Evolutionary conservation across 495 filamentous ascomycete genomes (phyloP).

Genomic region (Aspergillus panamensis): DNA sequence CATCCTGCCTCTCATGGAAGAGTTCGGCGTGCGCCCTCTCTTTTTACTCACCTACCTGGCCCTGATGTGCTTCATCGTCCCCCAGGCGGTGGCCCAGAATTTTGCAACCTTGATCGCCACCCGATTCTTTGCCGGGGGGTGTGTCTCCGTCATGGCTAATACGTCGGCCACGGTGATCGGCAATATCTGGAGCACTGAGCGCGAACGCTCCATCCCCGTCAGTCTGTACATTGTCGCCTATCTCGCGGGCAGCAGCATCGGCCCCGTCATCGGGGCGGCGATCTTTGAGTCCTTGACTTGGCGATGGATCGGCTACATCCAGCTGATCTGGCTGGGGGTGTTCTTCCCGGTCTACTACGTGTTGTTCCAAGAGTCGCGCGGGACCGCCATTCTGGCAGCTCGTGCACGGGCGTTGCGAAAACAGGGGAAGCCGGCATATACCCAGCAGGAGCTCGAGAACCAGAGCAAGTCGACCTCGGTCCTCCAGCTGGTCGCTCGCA

Average conservation of each 20-base stretch:
- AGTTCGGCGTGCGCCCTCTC: slow-evolving; percentile 45
- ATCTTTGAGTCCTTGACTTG: slow-evolving; percentile 40
- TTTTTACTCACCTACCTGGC: slow-evolving; percentile 30
- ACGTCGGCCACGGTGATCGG: slow-evolving; percentile 44
- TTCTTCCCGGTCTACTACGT: slow-evolving; percentile 40
- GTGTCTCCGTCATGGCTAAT: slow-evolving; percentile 45
- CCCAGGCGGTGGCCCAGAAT: slow-evolving; percentile 23
- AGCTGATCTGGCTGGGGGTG: slow-evolving; percentile 44
- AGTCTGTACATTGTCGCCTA: slow-evolving; percentile 44
- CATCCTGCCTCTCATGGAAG: slow-evolving; percentile 51
- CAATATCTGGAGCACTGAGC: slow-evolving; percentile 45
- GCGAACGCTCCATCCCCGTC: slow-evolving; percentile 41
- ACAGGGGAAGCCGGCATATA: slow-evolving; percentile 31
- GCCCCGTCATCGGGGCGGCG: slow-evolving; percentile 45
- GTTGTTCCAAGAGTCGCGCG: slow-evolving; percentile 42
- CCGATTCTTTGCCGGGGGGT: slow-evolving; percentile 26
- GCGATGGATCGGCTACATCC: slow-evolving; percentile 50
- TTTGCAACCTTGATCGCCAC: slow-evolving; percentile 22
- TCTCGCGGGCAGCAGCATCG: slow-evolving; percentile 43
- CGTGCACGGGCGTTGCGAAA: slow-evolving; percentile 33
- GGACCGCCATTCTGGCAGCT: slow-evolving; percentile 35
- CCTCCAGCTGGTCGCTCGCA: slow-evolving; percentile 22
- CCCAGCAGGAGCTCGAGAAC: slow-evolving; percentile 36
- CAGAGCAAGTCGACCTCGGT: slow-evolving; percentile 13
- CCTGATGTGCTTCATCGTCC: slow-evolving; percentile 23